A percentile compares a stretch with the other conserved stretches of the same genome.
phyloP scores from a whole-genome alignment of 495 filamentous ascomycete genomes.

The Trichoderma reesei region DNA sequence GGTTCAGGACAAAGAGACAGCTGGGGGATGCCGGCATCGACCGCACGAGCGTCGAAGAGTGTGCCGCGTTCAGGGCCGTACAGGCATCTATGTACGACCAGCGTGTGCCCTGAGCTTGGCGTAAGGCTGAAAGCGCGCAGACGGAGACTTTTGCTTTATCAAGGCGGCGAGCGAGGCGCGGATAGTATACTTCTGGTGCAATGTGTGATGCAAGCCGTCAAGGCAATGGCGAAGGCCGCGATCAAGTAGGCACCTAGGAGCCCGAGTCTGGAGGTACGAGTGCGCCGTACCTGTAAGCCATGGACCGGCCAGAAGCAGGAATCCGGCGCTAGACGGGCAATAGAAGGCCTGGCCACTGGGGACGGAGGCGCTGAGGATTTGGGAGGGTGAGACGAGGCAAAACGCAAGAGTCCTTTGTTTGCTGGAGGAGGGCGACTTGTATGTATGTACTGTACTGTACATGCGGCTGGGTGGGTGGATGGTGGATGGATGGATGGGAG shows the following conservation, averaged over 20 bases:
- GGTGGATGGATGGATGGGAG: no score
- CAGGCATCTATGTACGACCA: no score
- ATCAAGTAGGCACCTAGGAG: no score
- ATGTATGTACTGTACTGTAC: no score
- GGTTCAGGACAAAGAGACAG: background rate
- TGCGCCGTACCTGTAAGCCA: background rate
- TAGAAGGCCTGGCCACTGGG: background rate
- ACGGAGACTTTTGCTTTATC: background rate
- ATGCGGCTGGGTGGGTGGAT: slow-evolving; percentile 4
- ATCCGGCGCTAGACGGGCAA: background rate
- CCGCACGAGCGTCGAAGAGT: background rate
- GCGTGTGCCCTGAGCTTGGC: background rate
- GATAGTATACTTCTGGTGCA: background rate
- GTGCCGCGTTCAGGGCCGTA: background rate
- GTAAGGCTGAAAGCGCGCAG: background rate
- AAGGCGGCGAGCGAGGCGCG: background rate
- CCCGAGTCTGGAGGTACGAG: no score
- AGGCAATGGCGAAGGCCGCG: background rate
- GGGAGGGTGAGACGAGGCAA: slow-evolving; percentile 7
- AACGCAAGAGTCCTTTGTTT: slow-evolving; percentile 5
- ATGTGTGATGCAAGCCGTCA: background rate
- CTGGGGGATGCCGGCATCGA: background rate
- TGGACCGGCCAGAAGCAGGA: no score
- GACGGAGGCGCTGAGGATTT: slow-evolving; percentile 3
- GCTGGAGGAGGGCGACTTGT: background rate